Conservation (phyloP, 495 filamentous ascomycete species). For the Platismatia glauca region DNA sequence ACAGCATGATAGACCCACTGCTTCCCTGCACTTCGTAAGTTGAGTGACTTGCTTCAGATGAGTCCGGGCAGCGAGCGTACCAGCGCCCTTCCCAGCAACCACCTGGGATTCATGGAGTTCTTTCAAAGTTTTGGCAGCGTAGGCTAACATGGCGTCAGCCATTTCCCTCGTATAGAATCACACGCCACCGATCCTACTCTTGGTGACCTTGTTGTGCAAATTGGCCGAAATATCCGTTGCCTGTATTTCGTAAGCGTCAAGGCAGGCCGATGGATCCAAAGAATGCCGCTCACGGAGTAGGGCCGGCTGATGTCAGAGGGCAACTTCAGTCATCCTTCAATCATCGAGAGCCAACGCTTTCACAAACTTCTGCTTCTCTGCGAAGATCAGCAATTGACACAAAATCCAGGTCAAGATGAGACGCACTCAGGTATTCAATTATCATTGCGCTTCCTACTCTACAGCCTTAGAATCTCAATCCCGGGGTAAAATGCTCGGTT, state of each 20-base stretch:
- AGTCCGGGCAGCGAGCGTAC: slow-evolving; percentile 27
- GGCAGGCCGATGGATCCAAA: no score
- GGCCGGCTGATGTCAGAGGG: slow-evolving; percentile 40
- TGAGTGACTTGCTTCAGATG: neutral
- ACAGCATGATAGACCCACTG: slow-evolving; percentile 55
- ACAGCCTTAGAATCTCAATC: neutral
- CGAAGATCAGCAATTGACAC: neutral
- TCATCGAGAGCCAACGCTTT: neutral
- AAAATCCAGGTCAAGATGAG: neutral
- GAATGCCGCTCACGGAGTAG: slow-evolving; percentile 40
- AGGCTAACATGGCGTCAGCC: slow-evolving; percentile 31
- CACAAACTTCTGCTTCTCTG: slow-evolving; percentile 51
- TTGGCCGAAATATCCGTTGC: slow-evolving; percentile 58
- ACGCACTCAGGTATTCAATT: slow-evolving; percentile 52
- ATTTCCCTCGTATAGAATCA: neutral
- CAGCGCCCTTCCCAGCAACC: slow-evolving; percentile 49
- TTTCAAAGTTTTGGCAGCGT: slow-evolving; percentile 53
- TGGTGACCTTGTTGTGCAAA: slow-evolving; percentile 59
- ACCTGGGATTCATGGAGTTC: slow-evolving; percentile 53
- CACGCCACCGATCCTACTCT: slow-evolving; percentile 33
- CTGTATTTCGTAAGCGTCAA: slow-evolving; percentile 26
- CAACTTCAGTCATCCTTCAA: slow-evolving; percentile 6
- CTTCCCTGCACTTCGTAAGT: slow-evolving; percentile 39
- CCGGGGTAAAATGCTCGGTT: neutral
- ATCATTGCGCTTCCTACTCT: slow-evolving; percentile 32